Evolutionary conservation across 805 yeast genomes (phyloP).

Genomic region (Pachysolen tannophilus): DNA sequence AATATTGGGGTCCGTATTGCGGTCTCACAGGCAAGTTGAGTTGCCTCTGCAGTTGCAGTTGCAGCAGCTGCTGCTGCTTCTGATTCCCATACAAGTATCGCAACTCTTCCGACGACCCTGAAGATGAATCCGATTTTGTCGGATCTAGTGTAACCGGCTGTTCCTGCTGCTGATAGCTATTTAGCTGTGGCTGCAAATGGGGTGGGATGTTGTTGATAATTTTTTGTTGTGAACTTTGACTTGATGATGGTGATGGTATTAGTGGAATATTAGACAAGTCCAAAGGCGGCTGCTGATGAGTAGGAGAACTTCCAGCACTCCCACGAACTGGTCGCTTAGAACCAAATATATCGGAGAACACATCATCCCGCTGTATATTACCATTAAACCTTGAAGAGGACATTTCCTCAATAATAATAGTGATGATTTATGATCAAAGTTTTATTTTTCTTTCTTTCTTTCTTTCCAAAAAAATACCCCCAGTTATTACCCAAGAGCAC

Average conservation of each 20-base stretch:
- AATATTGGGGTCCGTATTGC: too few species aligned
- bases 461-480: too few species aligned
- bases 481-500: too few species aligned
- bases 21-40: too few species aligned
- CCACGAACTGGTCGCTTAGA: slow-evolving; percentile 14
- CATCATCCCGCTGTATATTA: slow-evolving; percentile 16
- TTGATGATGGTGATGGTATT: slow-evolving; percentile 11
- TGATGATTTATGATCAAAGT: too few species aligned
- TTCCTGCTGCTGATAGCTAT: too few species aligned
- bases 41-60: slow-evolving; percentile 4
- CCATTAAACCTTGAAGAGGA: slow-evolving; percentile 8
- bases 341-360: slow-evolving; percentile 24
- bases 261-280: slow-evolving; percentile 11
- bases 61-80: slow-evolving; percentile 10
- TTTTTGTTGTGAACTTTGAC: too few species aligned
- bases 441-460: too few species aligned
- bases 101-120: slow-evolving; percentile 2
- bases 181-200: slow-evolving; percentile 14
- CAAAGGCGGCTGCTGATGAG: slow-evolving; percentile 8
- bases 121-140: too few species aligned
- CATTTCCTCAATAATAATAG: background rate
- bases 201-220: too few species aligned
- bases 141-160: too few species aligned
- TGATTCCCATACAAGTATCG: slow-evolving; percentile 2
- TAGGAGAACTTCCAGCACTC: too few species aligned